Evolutionary conservation across 148 eudicot species (phyloP).

Genomic region (Rhododendron vialii): DNA sequence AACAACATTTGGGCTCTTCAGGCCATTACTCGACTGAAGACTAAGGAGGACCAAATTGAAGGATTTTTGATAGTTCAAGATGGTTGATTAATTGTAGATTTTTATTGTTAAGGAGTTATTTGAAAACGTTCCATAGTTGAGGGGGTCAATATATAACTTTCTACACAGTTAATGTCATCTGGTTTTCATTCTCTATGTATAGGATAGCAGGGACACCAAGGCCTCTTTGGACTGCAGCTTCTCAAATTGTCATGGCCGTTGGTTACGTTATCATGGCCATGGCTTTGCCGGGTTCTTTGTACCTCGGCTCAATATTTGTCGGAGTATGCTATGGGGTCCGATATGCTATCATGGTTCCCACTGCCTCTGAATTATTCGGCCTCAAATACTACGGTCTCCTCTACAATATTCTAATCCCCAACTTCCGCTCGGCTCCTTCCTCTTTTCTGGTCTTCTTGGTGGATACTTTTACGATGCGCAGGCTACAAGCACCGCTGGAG

Average conservation of each 20-base stretch:
- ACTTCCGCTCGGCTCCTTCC: constrained; percentile 85
- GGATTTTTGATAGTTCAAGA: too few species aligned
- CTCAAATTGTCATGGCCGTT: constrained; percentile 65
- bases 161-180: not conserved
- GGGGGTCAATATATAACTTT: too few species aligned
- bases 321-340: constrained; percentile 90
- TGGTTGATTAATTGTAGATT: too few species aligned
- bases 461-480: constrained; percentile 69
- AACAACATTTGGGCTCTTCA: too few species aligned
- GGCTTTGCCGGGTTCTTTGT: constrained; percentile 78
- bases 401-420: constrained; percentile 56
- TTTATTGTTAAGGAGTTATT: too few species aligned
- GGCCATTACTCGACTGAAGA: too few species aligned
- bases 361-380: constrained; percentile 46
- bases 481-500: constrained; percentile 64
- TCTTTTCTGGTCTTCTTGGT: constrained; percentile 88
- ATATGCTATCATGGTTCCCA: constrained; percentile 43
- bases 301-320: constrained; percentile 67
- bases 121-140: too few species aligned
- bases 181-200: not conserved
- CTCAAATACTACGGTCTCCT: constrained; percentile 87
- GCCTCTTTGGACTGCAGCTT: constrained; percentile 86
- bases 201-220: constrained; percentile 79
- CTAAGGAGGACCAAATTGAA: too few species aligned
- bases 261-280: constrained; percentile 72